A percentile compares a stretch with the other conserved stretches of the same genome.
Conservation (phyloP, 2,329 filamentous ascomycete species). For the Botryosphaeria dothidea region DNA sequence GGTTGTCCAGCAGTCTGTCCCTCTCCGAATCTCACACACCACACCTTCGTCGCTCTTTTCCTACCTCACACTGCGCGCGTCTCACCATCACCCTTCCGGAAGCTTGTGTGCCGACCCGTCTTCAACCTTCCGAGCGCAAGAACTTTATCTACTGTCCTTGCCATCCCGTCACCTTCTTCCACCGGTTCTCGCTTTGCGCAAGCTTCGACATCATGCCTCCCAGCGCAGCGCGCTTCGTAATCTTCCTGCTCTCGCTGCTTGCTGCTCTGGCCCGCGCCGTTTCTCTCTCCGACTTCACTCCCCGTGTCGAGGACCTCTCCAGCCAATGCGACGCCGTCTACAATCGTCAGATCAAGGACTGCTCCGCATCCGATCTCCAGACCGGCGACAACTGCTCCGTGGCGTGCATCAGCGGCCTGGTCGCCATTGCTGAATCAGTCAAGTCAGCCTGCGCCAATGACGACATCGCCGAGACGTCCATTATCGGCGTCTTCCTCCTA, state of each 20-base stretch:
- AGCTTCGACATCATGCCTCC: conserved; percentile 3
- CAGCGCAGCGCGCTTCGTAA: conserved; percentile 10
- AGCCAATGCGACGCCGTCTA: conserved; percentile 43
- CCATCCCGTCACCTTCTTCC: background rate
- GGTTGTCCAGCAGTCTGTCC: background rate
- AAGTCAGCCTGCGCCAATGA: conserved; percentile 34
- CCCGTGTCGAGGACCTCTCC: conserved; percentile 42
- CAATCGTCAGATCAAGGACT: conserved; percentile 41
- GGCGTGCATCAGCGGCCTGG: conserved; percentile 43
- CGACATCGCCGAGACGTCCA: conserved; percentile 39
- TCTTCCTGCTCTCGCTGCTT: conserved; percentile 19
- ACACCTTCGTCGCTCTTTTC: conserved; percentile 4
- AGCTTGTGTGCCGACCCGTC: background rate
- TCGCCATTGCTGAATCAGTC: conserved; percentile 36
- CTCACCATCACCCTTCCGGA: conserved; percentile 6
- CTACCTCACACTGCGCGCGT: conserved; percentile 8
- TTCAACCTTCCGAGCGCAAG: background rate
- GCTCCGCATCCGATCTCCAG: conserved; percentile 36
- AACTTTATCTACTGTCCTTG: conserved; percentile 3
- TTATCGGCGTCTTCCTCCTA: conserved; percentile 45
- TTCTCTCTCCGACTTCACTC: conserved; percentile 47
- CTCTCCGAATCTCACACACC: conserved; percentile 2
- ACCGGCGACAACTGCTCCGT: conserved; percentile 30
- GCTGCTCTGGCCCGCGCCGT: conserved; percentile 35
- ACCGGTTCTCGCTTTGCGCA: background rate